A percentile compares a stretch with the other conserved stretches of the same genome.
Conservation (phyloP, 495 filamentous ascomycete species). For the Aspergillus saccharolyticus region DNA sequence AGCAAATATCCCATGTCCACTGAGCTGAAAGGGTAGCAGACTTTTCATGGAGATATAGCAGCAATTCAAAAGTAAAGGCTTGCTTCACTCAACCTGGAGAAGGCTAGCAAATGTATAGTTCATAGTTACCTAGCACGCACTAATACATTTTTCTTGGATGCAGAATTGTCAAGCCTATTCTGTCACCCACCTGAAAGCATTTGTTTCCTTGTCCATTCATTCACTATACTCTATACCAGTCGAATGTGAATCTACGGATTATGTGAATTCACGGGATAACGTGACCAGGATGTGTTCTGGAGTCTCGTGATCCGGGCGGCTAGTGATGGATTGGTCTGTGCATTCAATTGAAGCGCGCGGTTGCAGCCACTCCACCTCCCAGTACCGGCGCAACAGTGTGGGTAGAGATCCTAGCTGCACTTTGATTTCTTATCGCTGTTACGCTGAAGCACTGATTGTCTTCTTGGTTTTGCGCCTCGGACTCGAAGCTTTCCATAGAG, state of each 20-base stretch:
- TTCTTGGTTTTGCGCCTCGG: slow-evolving; percentile 7
- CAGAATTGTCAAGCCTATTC: no score
- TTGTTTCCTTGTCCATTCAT: no score
- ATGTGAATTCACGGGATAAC: background rate
- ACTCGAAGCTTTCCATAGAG: background rate
- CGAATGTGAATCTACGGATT: background rate
- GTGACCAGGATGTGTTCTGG: background rate
- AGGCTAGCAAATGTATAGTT: no score
- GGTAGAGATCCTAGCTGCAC: slow-evolving; percentile 26
- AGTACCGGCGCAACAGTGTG: slow-evolving; percentile 34
- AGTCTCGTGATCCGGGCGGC: background rate
- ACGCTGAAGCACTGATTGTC: slow-evolving; percentile 7
- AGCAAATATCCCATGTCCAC: background rate
- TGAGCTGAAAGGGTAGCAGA: no score
- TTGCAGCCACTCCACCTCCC: slow-evolving; percentile 37
- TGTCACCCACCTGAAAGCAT: no score
- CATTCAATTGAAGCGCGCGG: slow-evolving; percentile 33
- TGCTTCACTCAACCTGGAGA: no score
- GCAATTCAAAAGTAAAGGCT: no score
- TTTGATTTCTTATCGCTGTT: slow-evolving; percentile 18
- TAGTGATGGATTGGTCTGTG: slow-evolving; percentile 22
- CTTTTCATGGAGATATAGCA: no score
- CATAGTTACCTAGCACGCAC: no score
- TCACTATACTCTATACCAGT: no score
- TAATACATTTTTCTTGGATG: no score